Evolutionary conservation across 208 protist genomes (phyloP).

Genomic region (Acanthamoeba polyphaga): DNA sequence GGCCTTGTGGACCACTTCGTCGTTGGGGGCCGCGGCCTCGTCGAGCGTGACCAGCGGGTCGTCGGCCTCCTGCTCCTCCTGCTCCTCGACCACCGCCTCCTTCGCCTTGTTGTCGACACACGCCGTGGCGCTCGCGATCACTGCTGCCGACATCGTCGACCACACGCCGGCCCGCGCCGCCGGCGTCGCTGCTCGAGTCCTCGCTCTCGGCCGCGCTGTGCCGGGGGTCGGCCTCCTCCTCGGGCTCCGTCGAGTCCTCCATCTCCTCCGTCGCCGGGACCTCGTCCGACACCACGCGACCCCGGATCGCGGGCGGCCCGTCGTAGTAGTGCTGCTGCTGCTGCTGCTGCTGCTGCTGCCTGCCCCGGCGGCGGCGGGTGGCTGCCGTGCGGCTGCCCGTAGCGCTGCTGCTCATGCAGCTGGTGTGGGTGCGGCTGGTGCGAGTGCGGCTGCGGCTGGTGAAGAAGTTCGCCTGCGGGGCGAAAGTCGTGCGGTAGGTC

Average conservation of each 20-base stretch:
- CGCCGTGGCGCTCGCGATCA: too few species aligned
- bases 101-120: too few species aligned
- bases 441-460: too few species aligned
- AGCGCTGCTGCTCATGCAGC: not conserved
- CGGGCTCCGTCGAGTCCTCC: not conserved
- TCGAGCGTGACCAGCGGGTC: not conserved
- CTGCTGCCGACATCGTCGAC: too few species aligned
- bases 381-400: not conserved
- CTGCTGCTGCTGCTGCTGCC: not conserved
- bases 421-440: not conserved
- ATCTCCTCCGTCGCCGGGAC: not conserved
- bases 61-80: too few species aligned
- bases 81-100: too few species aligned
- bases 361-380: not conserved
- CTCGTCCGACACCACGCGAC: not conserved
- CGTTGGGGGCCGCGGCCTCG: not conserved
- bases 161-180: too few species aligned
- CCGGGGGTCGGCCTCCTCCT: not conserved
- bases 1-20: not conserved
- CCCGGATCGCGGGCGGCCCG: not conserved
- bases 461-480: too few species aligned
- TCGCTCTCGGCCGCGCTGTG: slow-evolving; percentile 18
- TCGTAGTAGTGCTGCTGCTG: not conserved
- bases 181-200: not conserved
- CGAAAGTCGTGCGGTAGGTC: too few species aligned